Conservation (phyloP, 345 rosid species). For the Eucalyptus tenuipes region DNA sequence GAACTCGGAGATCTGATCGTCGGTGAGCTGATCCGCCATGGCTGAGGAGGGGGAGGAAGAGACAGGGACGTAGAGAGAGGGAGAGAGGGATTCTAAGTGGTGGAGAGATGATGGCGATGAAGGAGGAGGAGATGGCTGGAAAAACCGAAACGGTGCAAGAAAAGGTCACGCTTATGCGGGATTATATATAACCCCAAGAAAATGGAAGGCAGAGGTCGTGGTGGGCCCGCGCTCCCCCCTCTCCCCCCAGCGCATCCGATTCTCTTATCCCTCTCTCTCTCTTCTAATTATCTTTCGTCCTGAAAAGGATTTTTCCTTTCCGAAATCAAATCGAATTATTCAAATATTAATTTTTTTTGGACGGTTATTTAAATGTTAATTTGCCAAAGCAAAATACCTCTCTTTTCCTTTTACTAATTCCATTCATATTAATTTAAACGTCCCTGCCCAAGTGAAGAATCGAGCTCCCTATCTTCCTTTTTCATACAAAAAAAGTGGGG, state of each 20-base stretch:
- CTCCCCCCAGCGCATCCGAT: background rate
- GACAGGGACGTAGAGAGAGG: background rate
- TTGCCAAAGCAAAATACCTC: background rate
- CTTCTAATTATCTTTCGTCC: background rate
- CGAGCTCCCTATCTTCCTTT: too few relatives aligned
- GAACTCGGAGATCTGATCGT: conserved; percentile 19
- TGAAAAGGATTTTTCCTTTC: background rate
- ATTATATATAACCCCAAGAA: background rate
- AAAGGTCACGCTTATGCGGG: background rate
- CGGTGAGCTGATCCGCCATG: conserved; percentile 16
- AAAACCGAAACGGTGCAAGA: background rate
- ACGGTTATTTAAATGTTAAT: background rate
- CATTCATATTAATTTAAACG: background rate
- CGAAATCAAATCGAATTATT: background rate
- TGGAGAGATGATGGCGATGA: background rate
- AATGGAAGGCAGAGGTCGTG: background rate
- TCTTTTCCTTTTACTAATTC: background rate
- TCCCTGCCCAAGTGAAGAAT: too few relatives aligned
- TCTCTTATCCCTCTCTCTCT: background rate
- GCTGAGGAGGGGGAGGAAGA: background rate
- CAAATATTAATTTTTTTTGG: too few relatives aligned
- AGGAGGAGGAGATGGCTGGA: background rate
- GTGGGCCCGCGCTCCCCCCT: background rate
- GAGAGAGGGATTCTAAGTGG: background rate
- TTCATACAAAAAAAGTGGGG: too few relatives aligned